These are phyloP conservation scores for Trichoderma atroviride DNA, from an alignment of 2,329 filamentous ascomycete genomes.

Conservation along the genomic window DNA sequence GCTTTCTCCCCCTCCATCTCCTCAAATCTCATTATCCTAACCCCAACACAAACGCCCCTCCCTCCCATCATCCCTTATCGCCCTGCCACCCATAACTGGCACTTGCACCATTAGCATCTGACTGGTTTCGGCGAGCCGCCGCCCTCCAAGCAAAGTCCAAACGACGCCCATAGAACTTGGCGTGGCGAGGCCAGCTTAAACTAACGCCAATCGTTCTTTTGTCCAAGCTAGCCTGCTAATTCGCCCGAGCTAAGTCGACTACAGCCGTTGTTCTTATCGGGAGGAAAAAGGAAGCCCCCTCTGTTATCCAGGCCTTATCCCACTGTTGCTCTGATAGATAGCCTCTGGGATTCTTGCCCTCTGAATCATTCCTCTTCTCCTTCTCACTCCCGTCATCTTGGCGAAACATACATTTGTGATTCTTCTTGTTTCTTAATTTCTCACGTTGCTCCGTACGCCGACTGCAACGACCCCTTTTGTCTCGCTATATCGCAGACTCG, in stretches of 20 bases:
- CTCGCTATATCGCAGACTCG: constrained; percentile 2
- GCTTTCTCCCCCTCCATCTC: constrained; percentile 13
- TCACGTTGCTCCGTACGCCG: background rate
- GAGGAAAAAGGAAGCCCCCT: constrained; percentile 24
- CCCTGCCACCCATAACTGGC: constrained; percentile 5
- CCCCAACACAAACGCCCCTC: constrained; percentile 4
- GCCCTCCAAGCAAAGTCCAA: constrained; percentile 7
- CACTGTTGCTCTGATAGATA: background rate
- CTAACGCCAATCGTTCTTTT: constrained; percentile 7
- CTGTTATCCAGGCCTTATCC: constrained; percentile 18
- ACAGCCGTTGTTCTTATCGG: constrained; percentile 25
- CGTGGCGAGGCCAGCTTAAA: constrained; percentile 16
- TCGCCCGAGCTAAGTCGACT: constrained; percentile 26
- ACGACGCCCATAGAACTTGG: background rate
- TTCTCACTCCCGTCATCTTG: background rate
- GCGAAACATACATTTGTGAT: background rate
- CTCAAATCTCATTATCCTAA: background rate
- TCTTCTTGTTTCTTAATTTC: background rate
- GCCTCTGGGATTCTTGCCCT: background rate
- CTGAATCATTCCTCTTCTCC: background rate
- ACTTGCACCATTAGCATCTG: background rate
- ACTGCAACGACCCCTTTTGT: constrained; percentile 15
- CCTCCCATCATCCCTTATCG: constrained; percentile 19
- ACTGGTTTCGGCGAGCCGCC: constrained; percentile 18
- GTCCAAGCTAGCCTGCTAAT: constrained; percentile 10